Percentiles rank a stretch among this genome's conserved stretches.
Evolutionary conservation across 1,284 basidiomycete genomes (phyloP).

Genomic region (Gymnopus androsaceus): DNA sequence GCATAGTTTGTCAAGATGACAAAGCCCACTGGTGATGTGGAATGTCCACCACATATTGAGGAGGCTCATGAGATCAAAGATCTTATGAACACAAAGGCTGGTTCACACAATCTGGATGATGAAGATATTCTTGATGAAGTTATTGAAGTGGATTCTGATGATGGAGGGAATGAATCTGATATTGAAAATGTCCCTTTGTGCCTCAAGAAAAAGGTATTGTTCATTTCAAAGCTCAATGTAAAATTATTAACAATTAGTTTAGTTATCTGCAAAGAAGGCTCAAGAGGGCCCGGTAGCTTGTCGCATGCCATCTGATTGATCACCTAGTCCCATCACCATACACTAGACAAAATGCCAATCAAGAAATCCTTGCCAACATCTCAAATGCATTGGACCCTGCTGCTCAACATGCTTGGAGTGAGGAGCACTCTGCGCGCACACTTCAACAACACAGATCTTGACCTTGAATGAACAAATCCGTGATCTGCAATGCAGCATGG

Average conservation of each 20-base stretch:
- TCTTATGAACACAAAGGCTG: slow-evolving; percentile 26
- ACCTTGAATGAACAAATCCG: slow-evolving; percentile 20
- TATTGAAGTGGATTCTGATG: too few relatives aligned
- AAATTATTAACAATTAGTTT: not conserved
- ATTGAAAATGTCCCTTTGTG: not conserved
- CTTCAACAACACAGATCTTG: slow-evolving; percentile 20
- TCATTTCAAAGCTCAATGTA: too few relatives aligned
- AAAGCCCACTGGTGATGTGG: slow-evolving; percentile 36
- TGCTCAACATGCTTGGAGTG: slow-evolving; percentile 1
- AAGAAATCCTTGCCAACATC: slow-evolving; percentile 16
- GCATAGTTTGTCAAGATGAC: slow-evolving; percentile 26
- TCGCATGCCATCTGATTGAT: not conserved
- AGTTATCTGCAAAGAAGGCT: not conserved
- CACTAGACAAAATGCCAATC: not conserved
- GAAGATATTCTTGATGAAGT: slow-evolving; percentile 22
- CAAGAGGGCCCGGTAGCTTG: not conserved
- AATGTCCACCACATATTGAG: slow-evolving; percentile 30
- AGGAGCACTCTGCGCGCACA: slow-evolving; percentile 16
- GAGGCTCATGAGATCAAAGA: slow-evolving; percentile 29
- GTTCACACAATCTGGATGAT: slow-evolving; percentile 28
- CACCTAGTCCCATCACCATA: not conserved
- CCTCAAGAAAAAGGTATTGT: not conserved
- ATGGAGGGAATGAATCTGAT: too few relatives aligned
- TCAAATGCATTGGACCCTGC: slow-evolving; percentile 17
- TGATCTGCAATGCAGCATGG: slow-evolving; percentile 17